A percentile compares a stretch with the other conserved stretches of the same genome.
phyloP scores from a whole-genome alignment of 345 rosid species.

The Brassica incana region DNA sequence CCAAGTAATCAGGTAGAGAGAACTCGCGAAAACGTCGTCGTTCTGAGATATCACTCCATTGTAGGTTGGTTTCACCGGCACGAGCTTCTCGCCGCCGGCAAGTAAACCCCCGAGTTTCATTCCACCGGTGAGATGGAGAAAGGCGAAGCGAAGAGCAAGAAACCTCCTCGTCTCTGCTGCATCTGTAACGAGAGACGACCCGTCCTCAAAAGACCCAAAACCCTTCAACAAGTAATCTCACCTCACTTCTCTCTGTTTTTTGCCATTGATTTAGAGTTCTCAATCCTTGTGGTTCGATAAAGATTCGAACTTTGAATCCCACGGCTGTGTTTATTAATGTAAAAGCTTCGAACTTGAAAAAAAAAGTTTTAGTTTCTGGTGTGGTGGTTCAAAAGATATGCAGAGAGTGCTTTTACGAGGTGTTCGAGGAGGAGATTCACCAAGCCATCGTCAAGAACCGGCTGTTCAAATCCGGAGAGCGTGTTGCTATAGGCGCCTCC shows the following conservation, averaged over 20 bases:
- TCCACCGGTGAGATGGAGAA: not conserved
- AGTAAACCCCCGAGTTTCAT: not conserved
- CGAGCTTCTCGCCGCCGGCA: not conserved
- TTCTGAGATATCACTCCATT: not conserved
- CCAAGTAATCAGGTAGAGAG: not conserved
- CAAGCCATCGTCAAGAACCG: slow-evolving; percentile 59
- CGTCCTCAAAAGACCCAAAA: slow-evolving; percentile 88
- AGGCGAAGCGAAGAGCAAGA: not conserved
- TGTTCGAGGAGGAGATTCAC: slow-evolving; percentile 85
- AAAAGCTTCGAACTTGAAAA: too few species aligned
- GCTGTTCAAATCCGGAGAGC: slow-evolving; percentile 75
- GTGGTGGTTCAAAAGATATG: slow-evolving; percentile 54
- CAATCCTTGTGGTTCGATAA: not conserved
- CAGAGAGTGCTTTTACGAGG: slow-evolving; percentile 79
- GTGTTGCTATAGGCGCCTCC: slow-evolving; percentile 86
- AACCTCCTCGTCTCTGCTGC: slow-evolving; percentile 58
- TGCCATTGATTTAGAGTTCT: not conserved
- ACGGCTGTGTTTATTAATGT: too few species aligned
- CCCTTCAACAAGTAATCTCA: slow-evolving; percentile 69
- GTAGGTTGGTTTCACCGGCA: not conserved
- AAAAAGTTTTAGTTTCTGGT: not conserved
- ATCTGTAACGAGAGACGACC: slow-evolving; percentile 61
- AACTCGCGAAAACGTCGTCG: not conserved
- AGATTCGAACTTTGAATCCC: not conserved
- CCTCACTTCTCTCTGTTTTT: too few species aligned